phyloP scores from a whole-genome alignment of 208 protist species.

The Borovskyia barvae region DNA sequence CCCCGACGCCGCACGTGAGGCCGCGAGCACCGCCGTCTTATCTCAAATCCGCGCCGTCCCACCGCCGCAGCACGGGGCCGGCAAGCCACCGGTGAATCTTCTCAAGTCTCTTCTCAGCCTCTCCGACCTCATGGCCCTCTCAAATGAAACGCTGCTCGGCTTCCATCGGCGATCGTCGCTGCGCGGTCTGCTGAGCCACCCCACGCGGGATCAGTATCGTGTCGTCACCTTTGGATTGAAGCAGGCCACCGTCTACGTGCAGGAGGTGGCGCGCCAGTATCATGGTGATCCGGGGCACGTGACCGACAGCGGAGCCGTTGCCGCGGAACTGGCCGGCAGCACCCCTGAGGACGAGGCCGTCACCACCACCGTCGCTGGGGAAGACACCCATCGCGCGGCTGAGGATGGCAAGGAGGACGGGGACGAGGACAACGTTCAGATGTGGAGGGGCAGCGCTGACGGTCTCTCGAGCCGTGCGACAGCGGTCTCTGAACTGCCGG shows the following conservation, averaged over 20 bases:
- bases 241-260: constrained; percentile 64
- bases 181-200: constrained; percentile 38
- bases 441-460: no score
- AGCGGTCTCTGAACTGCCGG: background rate
- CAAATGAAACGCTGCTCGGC: constrained; percentile 48
- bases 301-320: background rate
- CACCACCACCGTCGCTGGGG: background rate
- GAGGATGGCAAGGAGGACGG: background rate
- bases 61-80: constrained; percentile 1
- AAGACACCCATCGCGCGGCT: background rate
- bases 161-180: constrained; percentile 44
- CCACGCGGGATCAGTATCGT: constrained; percentile 58
- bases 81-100: constrained; percentile 23
- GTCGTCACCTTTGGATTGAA: constrained; percentile 61
- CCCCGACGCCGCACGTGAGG: constrained; percentile 23
- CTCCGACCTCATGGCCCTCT: constrained; percentile 46
- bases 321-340: background rate
- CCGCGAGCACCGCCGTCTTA: constrained; percentile 48
- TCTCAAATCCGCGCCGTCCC: constrained; percentile 63
- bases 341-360: background rate
- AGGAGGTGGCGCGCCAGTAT: constrained; percentile 36
- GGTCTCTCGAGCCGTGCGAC: background rate
- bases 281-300: background rate
- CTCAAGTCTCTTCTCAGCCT: constrained; percentile 37
- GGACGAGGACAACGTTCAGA: no score